phyloP scores from a whole-genome alignment of 495 filamentous ascomycete genomes.

The Cetradonia linearis region DNA sequence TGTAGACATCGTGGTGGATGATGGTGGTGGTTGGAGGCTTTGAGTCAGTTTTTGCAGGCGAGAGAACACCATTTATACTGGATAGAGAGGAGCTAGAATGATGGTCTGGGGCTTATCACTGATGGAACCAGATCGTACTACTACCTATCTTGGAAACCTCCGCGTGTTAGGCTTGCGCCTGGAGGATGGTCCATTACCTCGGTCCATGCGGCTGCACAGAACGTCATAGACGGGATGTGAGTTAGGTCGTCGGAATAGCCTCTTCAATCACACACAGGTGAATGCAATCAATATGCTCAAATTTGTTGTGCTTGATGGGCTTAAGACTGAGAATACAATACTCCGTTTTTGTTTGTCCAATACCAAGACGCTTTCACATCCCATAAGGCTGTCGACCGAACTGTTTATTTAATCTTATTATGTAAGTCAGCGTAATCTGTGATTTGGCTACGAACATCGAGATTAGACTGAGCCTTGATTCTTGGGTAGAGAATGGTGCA shows the following conservation, averaged over 20 bases:
- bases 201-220: not conserved
- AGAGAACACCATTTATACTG: not conserved
- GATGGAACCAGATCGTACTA: not conserved
- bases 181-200: not conserved
- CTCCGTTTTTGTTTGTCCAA: not conserved
- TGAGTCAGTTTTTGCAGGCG: not conserved
- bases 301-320: not conserved
- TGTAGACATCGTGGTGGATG: slow-evolving; percentile 17
- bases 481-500: too few species aligned
- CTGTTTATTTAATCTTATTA: not conserved
- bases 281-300: too few species aligned
- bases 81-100: not conserved
- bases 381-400: not conserved
- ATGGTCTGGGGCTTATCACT: not conserved
- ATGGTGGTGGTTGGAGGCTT: slow-evolving; percentile 7
- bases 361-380: not conserved
- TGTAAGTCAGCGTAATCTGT: not conserved
- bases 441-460: too few species aligned
- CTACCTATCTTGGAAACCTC: not conserved
- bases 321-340: not conserved
- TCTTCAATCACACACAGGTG: too few species aligned
- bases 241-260: too few species aligned
- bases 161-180: not conserved
- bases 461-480: too few species aligned
- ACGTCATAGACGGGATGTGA: not conserved